Conservation (phyloP, 768 basidiomycete species). For the Serendipita vermifera region DNA sequence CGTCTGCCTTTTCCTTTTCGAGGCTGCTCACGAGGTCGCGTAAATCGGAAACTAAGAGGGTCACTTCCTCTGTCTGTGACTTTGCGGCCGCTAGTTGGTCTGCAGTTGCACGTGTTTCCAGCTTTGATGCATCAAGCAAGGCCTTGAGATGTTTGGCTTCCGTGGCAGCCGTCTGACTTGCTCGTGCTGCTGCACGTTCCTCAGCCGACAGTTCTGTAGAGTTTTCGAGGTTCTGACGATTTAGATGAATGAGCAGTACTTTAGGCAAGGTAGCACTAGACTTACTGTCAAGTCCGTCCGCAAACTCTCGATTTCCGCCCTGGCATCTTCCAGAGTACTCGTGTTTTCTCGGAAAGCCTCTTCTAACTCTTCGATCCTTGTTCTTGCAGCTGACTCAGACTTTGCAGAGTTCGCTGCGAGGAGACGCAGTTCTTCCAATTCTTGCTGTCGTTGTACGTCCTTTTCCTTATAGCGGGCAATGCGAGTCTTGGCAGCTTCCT, state of each 20-base stretch:
- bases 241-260: constrained; percentile 3
- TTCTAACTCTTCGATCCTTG: constrained; percentile 72
- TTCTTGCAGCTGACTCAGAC: constrained; percentile 47
- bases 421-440: constrained; percentile 51
- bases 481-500: constrained; percentile 44
- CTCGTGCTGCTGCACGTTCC: background rate
- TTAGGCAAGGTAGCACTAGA: constrained; percentile 10
- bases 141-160: constrained; percentile 38
- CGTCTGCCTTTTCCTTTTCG: constrained; percentile 19
- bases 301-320: constrained; percentile 73
- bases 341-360: constrained; percentile 81
- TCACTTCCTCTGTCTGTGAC: constrained; percentile 13
- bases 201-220: constrained; percentile 21
- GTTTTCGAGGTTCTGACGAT: constrained; percentile 49
- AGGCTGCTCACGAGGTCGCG: constrained; percentile 10
- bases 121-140: constrained; percentile 31
- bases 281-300: constrained; percentile 68
- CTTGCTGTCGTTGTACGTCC: constrained; percentile 56
- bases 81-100: constrained; percentile 15
- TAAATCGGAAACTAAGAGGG: constrained; percentile 10
- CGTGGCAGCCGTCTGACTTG: constrained; percentile 31
- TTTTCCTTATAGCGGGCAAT: constrained; percentile 60
- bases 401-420: constrained; percentile 51
- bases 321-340: constrained; percentile 73
- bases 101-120: constrained; percentile 18